Evolutionary conservation across 768 basidiomycete species (phyloP), one percentile per base, ranked within the genome.

Genomic region (Hypsizygus marmoreus): DNA sequence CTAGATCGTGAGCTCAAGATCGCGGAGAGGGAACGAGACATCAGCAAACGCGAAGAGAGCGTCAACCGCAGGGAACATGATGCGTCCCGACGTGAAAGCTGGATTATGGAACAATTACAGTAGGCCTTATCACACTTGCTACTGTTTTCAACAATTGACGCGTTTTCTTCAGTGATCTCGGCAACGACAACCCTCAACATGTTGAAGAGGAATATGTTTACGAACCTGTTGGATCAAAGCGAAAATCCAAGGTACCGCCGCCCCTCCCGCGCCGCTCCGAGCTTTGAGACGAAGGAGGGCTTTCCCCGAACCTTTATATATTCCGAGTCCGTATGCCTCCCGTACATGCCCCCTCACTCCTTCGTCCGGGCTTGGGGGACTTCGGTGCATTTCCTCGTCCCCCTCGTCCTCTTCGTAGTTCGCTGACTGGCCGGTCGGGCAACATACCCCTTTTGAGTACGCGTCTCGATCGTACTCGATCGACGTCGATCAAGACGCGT

Each of bases 91-190:
- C 89, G 91, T 46, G 91, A 93, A 64, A 76, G 72, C 22, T 93
- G 91, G 91, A 91, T 93, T 58, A 91, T 93, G 90, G 91, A 93
- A 51, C 91, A 93, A 57, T 80, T 93, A 26, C 83, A 89, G 91
- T 93, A 73, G 54, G 84, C 72, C 3, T 31, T 19, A 10, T 32
- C 9, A 3, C 4, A 22, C 36, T 16, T 14, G 11, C n/a, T 19
- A 22, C 6, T 11, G 29, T 20, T 11, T 23, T 6, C 4, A 32
- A 19, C 16, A 24, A 24, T 43, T 58, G 31, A 48, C 50, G 19
- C 11, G 23, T 16, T 43, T 3, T 24, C 17, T 43, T n/a, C 46
- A 88, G 86, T 64, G 70, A 79, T 49, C 77, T 90, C 46, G 88
- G 88, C 51, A 85, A 81, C 47, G 86, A 88, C 40, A 70, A 68